Conservation (phyloP, 2,329 filamentous ascomycete species). For the Trichoderma sp. region DNA sequence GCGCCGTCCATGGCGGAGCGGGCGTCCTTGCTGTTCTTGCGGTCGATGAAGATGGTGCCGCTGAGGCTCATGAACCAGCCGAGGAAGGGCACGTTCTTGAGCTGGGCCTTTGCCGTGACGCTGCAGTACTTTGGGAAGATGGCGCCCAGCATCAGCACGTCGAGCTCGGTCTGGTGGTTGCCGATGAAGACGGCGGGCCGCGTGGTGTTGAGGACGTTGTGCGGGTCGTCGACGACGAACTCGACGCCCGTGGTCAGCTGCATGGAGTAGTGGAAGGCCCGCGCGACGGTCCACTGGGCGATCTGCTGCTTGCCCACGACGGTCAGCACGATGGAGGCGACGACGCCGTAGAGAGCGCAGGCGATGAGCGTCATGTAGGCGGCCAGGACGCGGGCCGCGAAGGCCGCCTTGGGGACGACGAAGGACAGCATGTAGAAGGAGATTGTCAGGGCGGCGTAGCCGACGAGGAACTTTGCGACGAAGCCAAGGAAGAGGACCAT, state of each 20-base stretch:
- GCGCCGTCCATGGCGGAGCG: constrained; percentile 82
- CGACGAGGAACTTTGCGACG: constrained; percentile 47
- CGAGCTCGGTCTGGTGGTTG: constrained; percentile 95
- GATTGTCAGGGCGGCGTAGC: constrained; percentile 50
- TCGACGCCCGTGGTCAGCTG: constrained; percentile 68
- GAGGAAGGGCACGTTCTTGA: constrained; percentile 77
- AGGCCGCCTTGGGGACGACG: constrained; percentile 57
- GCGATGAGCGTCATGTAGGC: constrained; percentile 60
- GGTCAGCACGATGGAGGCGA: constrained; percentile 69
- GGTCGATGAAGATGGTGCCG: constrained; percentile 93
- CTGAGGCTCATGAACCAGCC: constrained; percentile 93
- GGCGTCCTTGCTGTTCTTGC: constrained; percentile 77
- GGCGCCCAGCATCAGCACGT: constrained; percentile 84
- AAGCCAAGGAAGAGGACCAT: constrained; percentile 39
- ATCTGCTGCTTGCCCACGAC: constrained; percentile 68
- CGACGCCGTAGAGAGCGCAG: constrained; percentile 68
- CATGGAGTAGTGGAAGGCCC: constrained; percentile 79
- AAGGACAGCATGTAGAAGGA: constrained; percentile 62
- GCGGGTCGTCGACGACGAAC: constrained; percentile 69
- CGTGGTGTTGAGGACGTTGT: constrained; percentile 57
- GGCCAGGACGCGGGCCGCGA: constrained; percentile 65
- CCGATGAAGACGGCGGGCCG: constrained; percentile 88
- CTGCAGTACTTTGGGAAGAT: constrained; percentile 90
- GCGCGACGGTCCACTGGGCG: constrained; percentile 79
- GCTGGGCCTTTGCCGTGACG: constrained; percentile 84